Base-by-base conservation (phyloP, 495 filamentous ascomycete genomes). In the Talaromyces liani region DNA sequence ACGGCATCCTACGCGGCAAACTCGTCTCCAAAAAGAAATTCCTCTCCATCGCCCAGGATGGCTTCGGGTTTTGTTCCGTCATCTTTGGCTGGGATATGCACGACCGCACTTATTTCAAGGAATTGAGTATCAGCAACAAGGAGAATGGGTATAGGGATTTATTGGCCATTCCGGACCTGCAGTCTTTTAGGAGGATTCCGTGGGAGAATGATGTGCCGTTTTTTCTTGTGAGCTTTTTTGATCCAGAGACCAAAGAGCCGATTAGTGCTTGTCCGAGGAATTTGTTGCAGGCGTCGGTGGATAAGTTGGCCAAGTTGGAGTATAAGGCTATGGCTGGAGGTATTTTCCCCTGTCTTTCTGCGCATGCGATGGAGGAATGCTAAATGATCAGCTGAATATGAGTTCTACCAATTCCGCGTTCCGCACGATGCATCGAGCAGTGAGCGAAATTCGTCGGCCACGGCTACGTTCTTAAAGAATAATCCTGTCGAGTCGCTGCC, bases 31-130 rank as follows among this genome's bases (percentile, higher is more conserved):
- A 97, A 79, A 90, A 89, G 72, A 98, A 98, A 77, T 98, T 98
- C 76, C 76, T 97, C 4, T 92, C 89, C 7, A 84, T 98, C 58
- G 88, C 87, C 24, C 73, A 85, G 55, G 83, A 87, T 49, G 94
- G 94, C 55, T 98, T 98, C 68, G 94, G 94, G 20, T 98, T 97
- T 81, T 98, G 94, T 80, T 93, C 90, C 3, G 92, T 97, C 61
- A 84, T 98, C 39, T 97, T 97, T 68, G 94, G 93, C 69, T 97
- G 93, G 93, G 94, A 98, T 67, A 96, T 97, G 91, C 93, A 97
- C 75, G 94, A 98, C 69, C 81, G 83, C 71, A 94, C 91, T 7
- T 97, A 98, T 69, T 84, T 85, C 68, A 76, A 80, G 57, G 91
- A 96, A 73, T 83, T 96, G 58, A 84, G 84, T 71, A 88, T 96